Evolutionary conservation across 1,139 yeast species (phyloP).

Genomic region (Eremothecium cymbalariae): DNA sequence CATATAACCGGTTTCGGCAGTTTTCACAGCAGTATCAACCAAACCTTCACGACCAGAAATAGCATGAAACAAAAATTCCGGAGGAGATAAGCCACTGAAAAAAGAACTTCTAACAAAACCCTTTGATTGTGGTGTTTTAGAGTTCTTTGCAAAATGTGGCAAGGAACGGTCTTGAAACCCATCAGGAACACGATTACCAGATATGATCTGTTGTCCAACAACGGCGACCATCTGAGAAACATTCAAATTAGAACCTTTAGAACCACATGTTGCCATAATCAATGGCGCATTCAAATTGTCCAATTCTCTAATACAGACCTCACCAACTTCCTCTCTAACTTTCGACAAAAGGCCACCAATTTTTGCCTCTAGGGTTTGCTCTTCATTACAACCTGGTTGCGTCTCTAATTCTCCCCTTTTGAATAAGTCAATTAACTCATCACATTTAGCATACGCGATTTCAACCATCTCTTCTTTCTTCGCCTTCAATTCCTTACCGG

Average conservation of each 20-base stretch:
- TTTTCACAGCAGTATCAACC: slow-evolving; percentile 98
- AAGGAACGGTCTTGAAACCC: slow-evolving; percentile 98
- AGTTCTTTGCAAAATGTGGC: slow-evolving; percentile 93
- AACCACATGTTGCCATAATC: slow-evolving; percentile 99
- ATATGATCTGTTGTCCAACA: slow-evolving; percentile 97
- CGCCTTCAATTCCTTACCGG: slow-evolving; percentile 65
- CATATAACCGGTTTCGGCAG: slow-evolving; percentile 99
- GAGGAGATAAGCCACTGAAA: slow-evolving; percentile 88
- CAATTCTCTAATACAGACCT: slow-evolving; percentile 86
- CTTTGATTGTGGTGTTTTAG: slow-evolving; percentile 95
- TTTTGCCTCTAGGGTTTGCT: slow-evolving; percentile 94
- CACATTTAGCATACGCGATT: slow-evolving; percentile 84
- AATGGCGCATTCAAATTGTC: slow-evolving; percentile 91
- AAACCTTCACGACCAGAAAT: slow-evolving; percentile 99
- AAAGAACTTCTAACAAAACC: slow-evolving; percentile 97
- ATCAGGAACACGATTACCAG: slow-evolving; percentile 98
- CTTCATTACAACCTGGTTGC: slow-evolving; percentile 98
- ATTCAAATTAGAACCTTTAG: slow-evolving; percentile 95
- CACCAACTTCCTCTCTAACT: slow-evolving; percentile 98
- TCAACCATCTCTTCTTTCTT: slow-evolving; percentile 88
- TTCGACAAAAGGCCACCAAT: slow-evolving; percentile 93
- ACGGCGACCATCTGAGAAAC: slow-evolving; percentile 99
- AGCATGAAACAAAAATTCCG: slow-evolving; percentile 96
- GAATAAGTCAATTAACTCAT: slow-evolving; percentile 72
- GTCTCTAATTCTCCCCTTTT: slow-evolving; percentile 88